Conservation (phyloP, 2,329 filamentous ascomycete genomes). For the Macroventuria anomochaeta region DNA sequence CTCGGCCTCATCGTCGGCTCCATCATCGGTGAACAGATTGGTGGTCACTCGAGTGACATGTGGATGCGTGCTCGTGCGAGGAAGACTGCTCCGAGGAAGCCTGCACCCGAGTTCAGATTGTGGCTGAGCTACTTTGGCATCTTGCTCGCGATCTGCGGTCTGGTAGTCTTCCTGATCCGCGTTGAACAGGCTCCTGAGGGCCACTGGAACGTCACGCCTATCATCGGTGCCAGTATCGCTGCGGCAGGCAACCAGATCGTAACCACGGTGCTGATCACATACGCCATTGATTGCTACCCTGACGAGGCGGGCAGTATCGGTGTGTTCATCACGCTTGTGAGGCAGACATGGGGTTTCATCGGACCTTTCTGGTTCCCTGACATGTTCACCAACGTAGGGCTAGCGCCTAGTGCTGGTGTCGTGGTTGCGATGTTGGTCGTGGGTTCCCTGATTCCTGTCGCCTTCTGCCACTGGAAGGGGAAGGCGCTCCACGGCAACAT, state of each 20-base stretch:
- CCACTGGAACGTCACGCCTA: constrained; percentile 63
- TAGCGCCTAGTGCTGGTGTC: constrained; percentile 47
- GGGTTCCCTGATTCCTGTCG: constrained; percentile 32
- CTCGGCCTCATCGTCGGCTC: constrained; percentile 64
- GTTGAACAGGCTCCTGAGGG: constrained; percentile 52
- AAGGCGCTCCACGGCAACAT: constrained; percentile 27
- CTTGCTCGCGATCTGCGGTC: constrained; percentile 58
- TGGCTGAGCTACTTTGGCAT: constrained; percentile 65
- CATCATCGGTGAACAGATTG: constrained; percentile 65
- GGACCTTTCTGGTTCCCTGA: constrained; percentile 52
- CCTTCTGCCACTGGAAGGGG: constrained; percentile 37
- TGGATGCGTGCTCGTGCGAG: constrained; percentile 58
- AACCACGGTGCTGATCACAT: constrained; percentile 66
- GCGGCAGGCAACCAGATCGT: constrained; percentile 66
- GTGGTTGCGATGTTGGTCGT: constrained; percentile 43
- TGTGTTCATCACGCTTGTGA: constrained; percentile 64
- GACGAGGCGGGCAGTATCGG: constrained; percentile 62
- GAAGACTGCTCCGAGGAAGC: constrained; percentile 41
- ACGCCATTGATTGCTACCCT: constrained; percentile 64
- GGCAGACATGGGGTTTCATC: constrained; percentile 56
- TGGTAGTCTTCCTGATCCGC: constrained; percentile 63
- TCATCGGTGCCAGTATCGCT: constrained; percentile 59
- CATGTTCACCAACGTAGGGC: constrained; percentile 49
- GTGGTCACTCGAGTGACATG: constrained; percentile 60
- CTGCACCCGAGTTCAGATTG: constrained; percentile 63